Evolutionary conservation across 2,329 filamentous ascomycete species (phyloP).

Genomic region (Dothiorella sarmentorum): DNA sequence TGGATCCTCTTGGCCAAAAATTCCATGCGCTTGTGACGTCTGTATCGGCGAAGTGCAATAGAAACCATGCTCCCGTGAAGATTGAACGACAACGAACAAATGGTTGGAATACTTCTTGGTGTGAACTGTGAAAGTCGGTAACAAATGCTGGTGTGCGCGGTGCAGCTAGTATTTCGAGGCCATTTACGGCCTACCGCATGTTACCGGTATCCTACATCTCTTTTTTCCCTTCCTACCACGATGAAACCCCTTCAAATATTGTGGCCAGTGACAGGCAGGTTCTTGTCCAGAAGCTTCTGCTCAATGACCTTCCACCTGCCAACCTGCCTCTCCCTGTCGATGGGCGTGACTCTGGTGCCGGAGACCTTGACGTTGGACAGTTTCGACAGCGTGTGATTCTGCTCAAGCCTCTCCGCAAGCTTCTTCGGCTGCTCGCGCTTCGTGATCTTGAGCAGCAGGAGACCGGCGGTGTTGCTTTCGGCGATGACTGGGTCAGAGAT

Average conservation of each 20-base stretch:
- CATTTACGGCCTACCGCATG: neutral
- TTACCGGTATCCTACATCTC: neutral
- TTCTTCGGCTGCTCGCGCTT: constrained; percentile 44
- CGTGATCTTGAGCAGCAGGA: constrained; percentile 29
- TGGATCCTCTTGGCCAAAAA: neutral
- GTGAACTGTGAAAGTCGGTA: too few species aligned
- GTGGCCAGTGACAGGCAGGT: constrained; percentile 10
- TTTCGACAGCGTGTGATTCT: constrained; percentile 48
- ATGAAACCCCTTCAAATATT: neutral
- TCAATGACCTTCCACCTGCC: constrained; percentile 80
- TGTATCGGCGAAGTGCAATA: too few species aligned
- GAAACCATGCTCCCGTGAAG: too few species aligned
- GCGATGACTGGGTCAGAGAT: constrained; percentile 67
- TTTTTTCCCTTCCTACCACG: neutral
- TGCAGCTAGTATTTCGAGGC: neutral
- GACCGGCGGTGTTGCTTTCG: constrained; percentile 33
- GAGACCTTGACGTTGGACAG: constrained; percentile 71
- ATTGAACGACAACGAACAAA: too few species aligned
- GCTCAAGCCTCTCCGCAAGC: constrained; percentile 54
- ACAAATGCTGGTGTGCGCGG: neutral
- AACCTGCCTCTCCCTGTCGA: constrained; percentile 67
- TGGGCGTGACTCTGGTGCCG: constrained; percentile 61
- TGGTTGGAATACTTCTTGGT: too few species aligned
- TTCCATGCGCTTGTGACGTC: too few species aligned
- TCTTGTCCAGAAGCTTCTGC: constrained; percentile 53